These are phyloP conservation scores for Kwoniella shandongensis DNA, from an alignment of 768 basidiomycete species.

Conservation along the genomic window DNA sequence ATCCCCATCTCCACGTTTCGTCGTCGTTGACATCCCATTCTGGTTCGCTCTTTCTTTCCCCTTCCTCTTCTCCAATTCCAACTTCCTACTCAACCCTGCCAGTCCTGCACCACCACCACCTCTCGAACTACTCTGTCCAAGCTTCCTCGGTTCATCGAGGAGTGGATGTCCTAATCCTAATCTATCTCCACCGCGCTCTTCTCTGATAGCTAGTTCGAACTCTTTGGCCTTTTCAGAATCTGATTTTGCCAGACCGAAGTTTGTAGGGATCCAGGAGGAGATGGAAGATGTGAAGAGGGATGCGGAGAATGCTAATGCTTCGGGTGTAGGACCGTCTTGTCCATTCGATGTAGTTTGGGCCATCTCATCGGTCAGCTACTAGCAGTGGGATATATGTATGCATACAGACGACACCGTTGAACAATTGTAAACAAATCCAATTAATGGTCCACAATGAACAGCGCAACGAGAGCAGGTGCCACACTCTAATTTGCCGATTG, in stretches of 20 bases:
- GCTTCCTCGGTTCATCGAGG: constrained; percentile 11
- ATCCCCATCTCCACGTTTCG: constrained; percentile 8
- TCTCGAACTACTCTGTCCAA: no score
- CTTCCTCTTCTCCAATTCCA: constrained; percentile 13
- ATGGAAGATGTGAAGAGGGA: constrained; percentile 33
- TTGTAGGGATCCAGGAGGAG: constrained; percentile 34
- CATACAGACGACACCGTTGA: not conserved
- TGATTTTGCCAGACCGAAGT: constrained; percentile 24
- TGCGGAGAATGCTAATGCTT: constrained; percentile 29
- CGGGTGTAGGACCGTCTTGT: constrained; percentile 9
- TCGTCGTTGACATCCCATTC: constrained; percentile 1
- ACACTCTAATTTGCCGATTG: constrained; percentile 24
- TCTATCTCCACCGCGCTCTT: constrained; percentile 16
- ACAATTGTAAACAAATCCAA: not conserved
- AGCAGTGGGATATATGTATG: no score
- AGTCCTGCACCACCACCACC: constrained; percentile 7
- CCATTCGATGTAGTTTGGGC: not conserved
- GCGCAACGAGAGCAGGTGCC: no score
- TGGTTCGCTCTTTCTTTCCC: constrained; percentile 7
- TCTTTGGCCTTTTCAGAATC: constrained; percentile 8
- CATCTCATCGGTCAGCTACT: no score
- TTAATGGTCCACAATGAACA: no score
- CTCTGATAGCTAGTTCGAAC: constrained; percentile 15
- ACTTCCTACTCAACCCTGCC: constrained; percentile 8
- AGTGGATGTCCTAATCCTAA: constrained; percentile 40